A percentile compares a stretch with the other conserved stretches of the same genome.
Conservation (phyloP, 129 eudicot species). For the Artemisia tridentata region DNA sequence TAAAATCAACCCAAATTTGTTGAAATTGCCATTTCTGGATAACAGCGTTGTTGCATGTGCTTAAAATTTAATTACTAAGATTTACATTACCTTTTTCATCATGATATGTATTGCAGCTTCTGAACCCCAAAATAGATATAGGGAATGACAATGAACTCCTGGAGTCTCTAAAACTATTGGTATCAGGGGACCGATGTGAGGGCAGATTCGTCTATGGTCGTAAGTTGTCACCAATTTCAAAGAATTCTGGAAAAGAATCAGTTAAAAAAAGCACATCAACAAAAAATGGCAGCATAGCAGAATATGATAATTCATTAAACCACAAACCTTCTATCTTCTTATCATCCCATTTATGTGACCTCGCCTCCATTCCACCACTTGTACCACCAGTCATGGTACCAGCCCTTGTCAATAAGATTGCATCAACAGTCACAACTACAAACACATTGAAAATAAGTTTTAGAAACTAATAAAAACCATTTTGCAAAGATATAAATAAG, state of each 20-base stretch:
- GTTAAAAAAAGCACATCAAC: slow-evolving; percentile 5
- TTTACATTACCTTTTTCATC: not conserved
- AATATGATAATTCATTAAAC: slow-evolving; percentile 61
- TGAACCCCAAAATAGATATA: slow-evolving; percentile 62
- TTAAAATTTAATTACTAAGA: not conserved
- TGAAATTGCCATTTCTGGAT: not conserved
- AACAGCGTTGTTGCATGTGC: not conserved
- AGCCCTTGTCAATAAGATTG: too few relatives aligned
- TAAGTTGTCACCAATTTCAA: slow-evolving; percentile 44
- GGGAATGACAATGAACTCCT: slow-evolving; percentile 49
- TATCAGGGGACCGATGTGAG: slow-evolving; percentile 77
- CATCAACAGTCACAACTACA: too few relatives aligned
- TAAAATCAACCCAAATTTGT: too few relatives aligned
- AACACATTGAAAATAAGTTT: too few relatives aligned
- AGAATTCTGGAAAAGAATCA: slow-evolving; percentile 33
- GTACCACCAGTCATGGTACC: too few relatives aligned
- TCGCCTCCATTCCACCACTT: too few relatives aligned
- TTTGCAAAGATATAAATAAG: too few relatives aligned
- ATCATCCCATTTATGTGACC: too few relatives aligned
- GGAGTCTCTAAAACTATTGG: slow-evolving; percentile 62
- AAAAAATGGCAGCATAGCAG: slow-evolving; percentile 28
- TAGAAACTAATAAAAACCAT: too few relatives aligned
- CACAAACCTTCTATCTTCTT: too few relatives aligned
- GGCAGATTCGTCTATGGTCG: slow-evolving; percentile 88
- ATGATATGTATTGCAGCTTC: slow-evolving; percentile 47